Evolutionary conservation across 805 yeast genomes (phyloP).

Genomic region (Spathaspora girioi): DNA sequence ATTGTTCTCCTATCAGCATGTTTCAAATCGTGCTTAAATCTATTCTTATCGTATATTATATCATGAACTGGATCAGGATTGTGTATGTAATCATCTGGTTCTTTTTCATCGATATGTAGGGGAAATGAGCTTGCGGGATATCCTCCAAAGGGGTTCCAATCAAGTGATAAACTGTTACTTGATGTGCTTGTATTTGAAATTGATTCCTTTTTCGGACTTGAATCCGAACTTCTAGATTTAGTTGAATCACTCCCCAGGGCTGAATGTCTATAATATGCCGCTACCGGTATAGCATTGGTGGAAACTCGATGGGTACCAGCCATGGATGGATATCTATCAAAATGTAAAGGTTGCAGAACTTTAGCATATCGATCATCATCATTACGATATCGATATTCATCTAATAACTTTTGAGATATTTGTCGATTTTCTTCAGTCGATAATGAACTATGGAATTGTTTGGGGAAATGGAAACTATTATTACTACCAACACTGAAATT

Average conservation of each 20-base stretch:
- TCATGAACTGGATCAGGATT: conserved; percentile 95
- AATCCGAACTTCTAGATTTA: not conserved
- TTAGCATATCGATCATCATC: not conserved
- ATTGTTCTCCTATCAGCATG: conserved; percentile 59
- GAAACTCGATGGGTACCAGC: conserved; percentile 48
- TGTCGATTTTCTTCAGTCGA: not conserved
- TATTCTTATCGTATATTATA: conserved; percentile 73
- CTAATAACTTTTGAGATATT: not conserved
- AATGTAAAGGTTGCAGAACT: conserved; percentile 19
- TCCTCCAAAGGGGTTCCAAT: conserved; percentile 96
- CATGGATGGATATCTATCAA: conserved; percentile 65
- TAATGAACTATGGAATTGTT: not conserved
- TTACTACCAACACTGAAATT: not conserved
- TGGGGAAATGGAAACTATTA: not conserved
- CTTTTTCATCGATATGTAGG: conserved; percentile 85
- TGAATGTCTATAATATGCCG: not conserved
- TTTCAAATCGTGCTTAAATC: conserved; percentile 62
- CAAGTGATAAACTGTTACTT: not conserved
- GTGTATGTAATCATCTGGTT: conserved; percentile 90
- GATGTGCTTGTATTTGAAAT: not conserved
- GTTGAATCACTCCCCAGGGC: not conserved
- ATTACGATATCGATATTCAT: not conserved
- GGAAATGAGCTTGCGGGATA: conserved; percentile 96
- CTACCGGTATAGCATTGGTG: not conserved
- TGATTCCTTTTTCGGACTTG: not conserved